A percentile compares a stretch with the other conserved stretches of the same genome.
Evolutionary conservation across 192 early-diverging fungal species (phyloP).

Genomic region (Glomus cerebriforme): DNA sequence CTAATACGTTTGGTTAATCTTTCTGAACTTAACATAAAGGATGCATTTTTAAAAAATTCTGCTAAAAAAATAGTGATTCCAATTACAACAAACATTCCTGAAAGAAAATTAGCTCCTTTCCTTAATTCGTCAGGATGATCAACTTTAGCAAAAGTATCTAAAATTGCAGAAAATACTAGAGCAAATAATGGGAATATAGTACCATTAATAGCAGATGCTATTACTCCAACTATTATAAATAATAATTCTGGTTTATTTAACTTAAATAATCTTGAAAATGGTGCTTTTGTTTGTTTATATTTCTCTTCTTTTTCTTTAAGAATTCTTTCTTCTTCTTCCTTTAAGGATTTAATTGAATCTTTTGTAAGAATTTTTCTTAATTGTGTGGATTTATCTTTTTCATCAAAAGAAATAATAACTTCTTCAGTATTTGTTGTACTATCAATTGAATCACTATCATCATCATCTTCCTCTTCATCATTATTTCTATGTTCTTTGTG

Average conservation of each 20-base stretch:
- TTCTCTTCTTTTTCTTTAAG: conserved; percentile 41
- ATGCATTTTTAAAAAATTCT: conserved; percentile 3
- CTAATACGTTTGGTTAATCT: conserved; percentile 60
- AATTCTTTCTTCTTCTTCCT: conserved; percentile 38
- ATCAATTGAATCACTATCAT: conserved; percentile 24
- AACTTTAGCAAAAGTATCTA: conserved; percentile 19
- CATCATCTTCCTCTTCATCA: conserved; percentile 31
- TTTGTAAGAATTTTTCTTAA: conserved; percentile 38
- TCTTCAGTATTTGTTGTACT: conserved; percentile 26
- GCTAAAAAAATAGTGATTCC: conserved; percentile 38
- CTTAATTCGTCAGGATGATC: neutral
- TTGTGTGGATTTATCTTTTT: conserved; percentile 35
- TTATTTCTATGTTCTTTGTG: too few species aligned
- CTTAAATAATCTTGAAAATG: conserved; percentile 53
- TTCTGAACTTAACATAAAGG: conserved; percentile 35
- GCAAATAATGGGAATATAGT: conserved; percentile 47
- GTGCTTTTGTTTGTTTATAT: conserved; percentile 48
- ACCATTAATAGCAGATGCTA: conserved; percentile 69
- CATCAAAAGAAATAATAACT: conserved; percentile 32
- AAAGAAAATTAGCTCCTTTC: neutral
- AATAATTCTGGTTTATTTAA: conserved; percentile 59
- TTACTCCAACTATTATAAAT: conserved; percentile 54
- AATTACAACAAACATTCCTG: conserved; percentile 43
- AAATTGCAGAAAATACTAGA: neutral
- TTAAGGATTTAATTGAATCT: conserved; percentile 44